Percentiles rank a stretch among this genome's conserved stretches.
These are phyloP conservation scores for Saccharomyces hybrid DNA, from an alignment of 1,139 yeast species.

Conservation along the genomic window DNA sequence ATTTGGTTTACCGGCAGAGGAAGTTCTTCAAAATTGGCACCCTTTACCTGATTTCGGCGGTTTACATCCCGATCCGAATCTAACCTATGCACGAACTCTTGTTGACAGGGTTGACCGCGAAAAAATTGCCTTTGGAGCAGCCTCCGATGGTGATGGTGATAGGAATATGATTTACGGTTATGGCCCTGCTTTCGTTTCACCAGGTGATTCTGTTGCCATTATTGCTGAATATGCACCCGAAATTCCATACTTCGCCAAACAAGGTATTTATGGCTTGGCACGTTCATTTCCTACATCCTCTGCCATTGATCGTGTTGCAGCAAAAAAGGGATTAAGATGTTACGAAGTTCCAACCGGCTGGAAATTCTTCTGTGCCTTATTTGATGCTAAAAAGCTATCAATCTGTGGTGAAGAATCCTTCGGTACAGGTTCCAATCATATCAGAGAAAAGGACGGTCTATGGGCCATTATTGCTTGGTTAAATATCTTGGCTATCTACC, in stretches of 20 bases:
- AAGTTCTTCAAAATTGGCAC: slow-evolving; percentile 63
- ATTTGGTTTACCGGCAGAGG: slow-evolving; percentile 60
- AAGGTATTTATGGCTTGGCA: slow-evolving; percentile 91
- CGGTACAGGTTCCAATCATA: slow-evolving; percentile 96
- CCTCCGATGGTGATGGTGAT: slow-evolving; percentile 98
- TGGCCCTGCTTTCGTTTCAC: slow-evolving; percentile 85
- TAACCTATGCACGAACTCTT: slow-evolving; percentile 85
- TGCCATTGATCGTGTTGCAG: slow-evolving; percentile 89
- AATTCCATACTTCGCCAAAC: slow-evolving; percentile 83
- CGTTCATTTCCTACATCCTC: slow-evolving; percentile 97
- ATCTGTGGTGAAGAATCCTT: slow-evolving; percentile 98
- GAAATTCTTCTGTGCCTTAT: slow-evolving; percentile 94
- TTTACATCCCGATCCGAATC: slow-evolving; percentile 94
- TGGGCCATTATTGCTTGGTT: slow-evolving; percentile 99
- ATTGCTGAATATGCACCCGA: slow-evolving; percentile 84
- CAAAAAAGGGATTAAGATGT: slow-evolving; percentile 59
- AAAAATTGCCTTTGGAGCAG: slow-evolving; percentile 90
- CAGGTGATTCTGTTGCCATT: slow-evolving; percentile 97
- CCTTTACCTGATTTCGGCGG: slow-evolving; percentile 95
- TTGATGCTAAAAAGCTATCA: slow-evolving; percentile 85
- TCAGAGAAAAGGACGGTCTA: slow-evolving; percentile 94
- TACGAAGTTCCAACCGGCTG: slow-evolving; percentile 99
- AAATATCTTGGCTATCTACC: slow-evolving; percentile 78
- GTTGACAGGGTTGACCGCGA: slow-evolving; percentile 79
- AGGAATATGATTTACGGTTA: slow-evolving; percentile 98